Conservation (phyloP, 352 stramenopile genomes). For the Globisporangium iwayamae region DNA sequence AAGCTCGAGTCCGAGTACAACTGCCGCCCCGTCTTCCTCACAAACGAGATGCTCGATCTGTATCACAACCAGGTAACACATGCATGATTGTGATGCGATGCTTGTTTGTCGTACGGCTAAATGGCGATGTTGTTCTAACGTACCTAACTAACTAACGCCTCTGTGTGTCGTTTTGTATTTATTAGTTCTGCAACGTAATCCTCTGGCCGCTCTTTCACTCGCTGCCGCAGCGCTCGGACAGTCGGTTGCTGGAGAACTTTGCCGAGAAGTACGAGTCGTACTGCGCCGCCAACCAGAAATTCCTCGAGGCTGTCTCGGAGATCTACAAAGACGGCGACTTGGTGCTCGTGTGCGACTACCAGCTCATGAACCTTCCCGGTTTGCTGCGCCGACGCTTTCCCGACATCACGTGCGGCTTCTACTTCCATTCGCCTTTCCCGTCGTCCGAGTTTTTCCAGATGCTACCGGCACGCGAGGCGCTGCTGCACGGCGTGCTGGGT, state of each 20-base stretch:
- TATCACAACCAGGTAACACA: conserved; percentile 73
- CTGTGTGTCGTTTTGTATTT: too few relatives aligned
- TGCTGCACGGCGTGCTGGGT: conserved; percentile 79
- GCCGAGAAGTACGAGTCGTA: conserved; percentile 87
- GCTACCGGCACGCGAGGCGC: conserved; percentile 67
- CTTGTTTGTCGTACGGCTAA: neutral
- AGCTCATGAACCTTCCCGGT: conserved; percentile 82
- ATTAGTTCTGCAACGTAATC: conserved; percentile 86
- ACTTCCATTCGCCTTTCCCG: conserved; percentile 89
- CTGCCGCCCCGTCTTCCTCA: conserved; percentile 83
- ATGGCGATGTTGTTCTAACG: neutral
- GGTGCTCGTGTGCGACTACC: conserved; percentile 88
- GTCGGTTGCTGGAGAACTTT: conserved; percentile 76
- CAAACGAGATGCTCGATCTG: conserved; percentile 69
- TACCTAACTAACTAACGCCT: neutral
- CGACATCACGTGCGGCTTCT: conserved; percentile 81
- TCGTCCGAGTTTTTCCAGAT: conserved; percentile 91
- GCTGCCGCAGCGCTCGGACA: conserved; percentile 73
- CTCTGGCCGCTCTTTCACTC: conserved; percentile 91
- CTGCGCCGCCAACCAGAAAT: conserved; percentile 83
- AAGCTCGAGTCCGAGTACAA: conserved; percentile 81
- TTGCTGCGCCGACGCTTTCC: conserved; percentile 74
- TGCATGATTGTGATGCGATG: too few relatives aligned
- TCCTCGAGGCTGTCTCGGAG: conserved; percentile 75
- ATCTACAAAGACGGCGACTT: conserved; percentile 84